Evolutionary conservation across 1,139 yeast genomes (phyloP), one percentile per base, ranked within the genome.

Genomic region (Sugiyamaella neomexicana): DNA sequence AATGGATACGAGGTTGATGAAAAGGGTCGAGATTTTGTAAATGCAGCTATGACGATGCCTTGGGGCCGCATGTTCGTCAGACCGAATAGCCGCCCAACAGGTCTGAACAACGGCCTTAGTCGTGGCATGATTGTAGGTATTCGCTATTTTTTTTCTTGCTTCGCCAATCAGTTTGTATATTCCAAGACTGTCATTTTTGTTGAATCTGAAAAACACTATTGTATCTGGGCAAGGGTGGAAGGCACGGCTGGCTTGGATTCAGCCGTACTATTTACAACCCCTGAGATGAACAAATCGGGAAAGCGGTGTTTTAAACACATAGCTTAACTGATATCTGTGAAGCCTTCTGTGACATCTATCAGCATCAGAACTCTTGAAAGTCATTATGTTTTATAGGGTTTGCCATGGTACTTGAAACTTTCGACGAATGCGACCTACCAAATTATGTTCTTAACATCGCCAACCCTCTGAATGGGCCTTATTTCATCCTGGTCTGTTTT

Each of bases 181-280:
- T 12, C 16, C 13, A 23, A 15, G 29, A 20, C 5, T 20, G 25
- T 20, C 25, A 20, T 3, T 20, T 20, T 31, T 13, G 36, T 31
- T 12, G 20, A 32, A 5, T n/a, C 25, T 45, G 49, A 45, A 45
- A 45, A 45, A 45, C 47, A 45, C 13, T 45, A n/a, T 10, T 20
- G 31, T 7, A 3, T 23, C 7, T 7, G 46, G 46, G 36, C 23
- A 43, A 36, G 49, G 49, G 49, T 36, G 9, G 29, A 15, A 4
- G 36, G 38, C 2, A 34, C 38, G 38, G 38, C 38, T 34, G 38
- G 34, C n/a, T 34, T 2, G 38, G 8, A 12, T 34, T n/a, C 5
- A 34, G 38, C 38, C 38, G 38, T 34, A 13, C 38, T 34, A 4
- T 9, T 29, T 29, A 34, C 16, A 2, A 34, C 38, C 38, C 38